phyloP scores from a whole-genome alignment of 1,284 basidiomycete genomes.

The Paramarasmius palmivorus region DNA sequence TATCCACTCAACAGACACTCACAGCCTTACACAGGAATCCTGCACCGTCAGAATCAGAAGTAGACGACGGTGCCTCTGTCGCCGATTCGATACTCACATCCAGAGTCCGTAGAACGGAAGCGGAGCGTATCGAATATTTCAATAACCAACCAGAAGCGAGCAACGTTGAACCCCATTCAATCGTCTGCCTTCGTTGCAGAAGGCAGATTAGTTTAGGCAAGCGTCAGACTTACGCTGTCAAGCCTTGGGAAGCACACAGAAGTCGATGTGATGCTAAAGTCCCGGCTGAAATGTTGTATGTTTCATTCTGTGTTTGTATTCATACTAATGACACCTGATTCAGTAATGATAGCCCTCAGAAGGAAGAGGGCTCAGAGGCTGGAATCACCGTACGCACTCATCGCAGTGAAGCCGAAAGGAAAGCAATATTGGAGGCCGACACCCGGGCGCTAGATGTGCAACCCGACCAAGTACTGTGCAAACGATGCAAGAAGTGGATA shows the following conservation, averaged over 20 bases:
- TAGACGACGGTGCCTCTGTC: slow-evolving; percentile 47
- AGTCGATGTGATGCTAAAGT: slow-evolving; percentile 48
- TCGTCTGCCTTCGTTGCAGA: slow-evolving; percentile 55
- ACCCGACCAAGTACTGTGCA: slow-evolving; percentile 53
- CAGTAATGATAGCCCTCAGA: slow-evolving; percentile 2
- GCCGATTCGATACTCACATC: slow-evolving; percentile 42
- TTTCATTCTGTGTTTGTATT: not conserved
- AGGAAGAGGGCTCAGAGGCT: slow-evolving; percentile 21
- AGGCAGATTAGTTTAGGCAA: slow-evolving; percentile 54
- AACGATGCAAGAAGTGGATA: slow-evolving; percentile 62
- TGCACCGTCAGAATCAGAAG: slow-evolving; percentile 33
- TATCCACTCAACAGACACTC: not conserved
- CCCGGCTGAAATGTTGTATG: slow-evolving; percentile 8
- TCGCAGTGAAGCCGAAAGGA: slow-evolving; percentile 42
- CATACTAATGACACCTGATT: not conserved
- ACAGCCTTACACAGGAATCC: slow-evolving; percentile 5
- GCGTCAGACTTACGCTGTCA: slow-evolving; percentile 53
- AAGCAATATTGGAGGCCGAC: slow-evolving; percentile 52
- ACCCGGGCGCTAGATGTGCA: slow-evolving; percentile 47
- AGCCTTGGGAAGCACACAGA: slow-evolving; percentile 59
- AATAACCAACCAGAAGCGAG: slow-evolving; percentile 57
- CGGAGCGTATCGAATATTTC: slow-evolving; percentile 61
- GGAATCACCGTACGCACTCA: slow-evolving; percentile 25
- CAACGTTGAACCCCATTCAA: slow-evolving; percentile 52
- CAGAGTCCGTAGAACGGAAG: slow-evolving; percentile 52